Evolutionary conservation across 176 grass and related monocot genomes (phyloP).

Genomic region (Raddia distichophylla): DNA sequence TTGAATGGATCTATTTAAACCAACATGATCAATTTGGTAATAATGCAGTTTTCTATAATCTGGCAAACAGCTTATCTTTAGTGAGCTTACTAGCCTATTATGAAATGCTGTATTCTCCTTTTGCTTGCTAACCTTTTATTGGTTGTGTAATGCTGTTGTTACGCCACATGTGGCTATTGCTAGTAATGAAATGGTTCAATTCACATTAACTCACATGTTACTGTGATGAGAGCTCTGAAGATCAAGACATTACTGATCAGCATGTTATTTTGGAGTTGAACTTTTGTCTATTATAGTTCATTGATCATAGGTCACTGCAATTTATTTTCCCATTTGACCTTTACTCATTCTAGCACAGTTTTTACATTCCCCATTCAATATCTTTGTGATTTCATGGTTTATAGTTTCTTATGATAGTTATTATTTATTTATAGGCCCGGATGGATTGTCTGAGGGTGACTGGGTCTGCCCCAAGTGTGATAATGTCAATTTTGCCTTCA

Average conservation of each 20-base stretch:
- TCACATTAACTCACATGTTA: neutral
- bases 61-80: neutral
- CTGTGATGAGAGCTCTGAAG: neutral
- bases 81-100: neutral
- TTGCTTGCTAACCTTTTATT: neutral
- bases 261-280: conserved; percentile 1
- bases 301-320: neutral
- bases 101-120: neutral
- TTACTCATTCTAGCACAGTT: neutral
- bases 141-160: neutral
- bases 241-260: neutral
- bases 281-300: neutral
- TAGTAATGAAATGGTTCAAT: conserved; percentile 15
- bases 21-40: neutral
- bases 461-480: conserved; percentile 92
- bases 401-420: conserved; percentile 15
- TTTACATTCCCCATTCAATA: neutral
- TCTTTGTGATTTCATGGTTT: neutral
- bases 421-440: conserved; percentile 66
- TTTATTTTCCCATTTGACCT: neutral
- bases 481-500: conserved; percentile 88
- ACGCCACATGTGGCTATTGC: neutral
- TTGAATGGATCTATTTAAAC: neutral
- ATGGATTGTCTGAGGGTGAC: conserved; percentile 85
- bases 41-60: neutral